Conservation (phyloP, 768 basidiomycete species). For the Boletus speciosus region DNA sequence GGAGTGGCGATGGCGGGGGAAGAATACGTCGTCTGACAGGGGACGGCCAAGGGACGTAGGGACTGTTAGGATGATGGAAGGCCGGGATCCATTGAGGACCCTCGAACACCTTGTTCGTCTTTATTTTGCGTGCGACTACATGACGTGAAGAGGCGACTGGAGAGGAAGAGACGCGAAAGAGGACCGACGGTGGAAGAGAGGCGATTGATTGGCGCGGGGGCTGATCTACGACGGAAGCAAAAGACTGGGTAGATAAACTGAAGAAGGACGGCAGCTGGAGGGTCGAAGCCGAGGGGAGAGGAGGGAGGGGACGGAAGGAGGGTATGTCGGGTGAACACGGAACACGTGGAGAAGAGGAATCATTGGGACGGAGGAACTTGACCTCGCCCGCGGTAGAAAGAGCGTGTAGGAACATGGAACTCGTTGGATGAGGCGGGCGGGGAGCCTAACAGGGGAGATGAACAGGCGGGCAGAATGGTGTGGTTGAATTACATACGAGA, state of each 20-base stretch:
- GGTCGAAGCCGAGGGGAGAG: constrained; percentile 36
- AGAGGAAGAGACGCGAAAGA: constrained; percentile 14
- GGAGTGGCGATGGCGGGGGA: constrained; percentile 35
- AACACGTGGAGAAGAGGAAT: constrained; percentile 16
- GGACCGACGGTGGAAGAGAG: constrained; percentile 17
- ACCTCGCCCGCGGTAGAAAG: constrained; percentile 7
- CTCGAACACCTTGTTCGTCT: constrained; percentile 22
- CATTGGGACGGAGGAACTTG: constrained; percentile 1
- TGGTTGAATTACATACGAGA: constrained; percentile 25
- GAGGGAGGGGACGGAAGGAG: constrained; percentile 32
- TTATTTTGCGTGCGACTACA: constrained; percentile 11
- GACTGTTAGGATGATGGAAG: constrained; percentile 50
- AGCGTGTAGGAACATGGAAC: constrained; percentile 13
- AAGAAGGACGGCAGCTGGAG: constrained; percentile 40
- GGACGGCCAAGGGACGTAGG: constrained; percentile 51
- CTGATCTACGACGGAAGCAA: constrained; percentile 11
- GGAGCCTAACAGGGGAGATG: constrained; percentile 14
- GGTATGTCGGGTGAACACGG: constrained; percentile 6
- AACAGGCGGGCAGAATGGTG: constrained; percentile 4
- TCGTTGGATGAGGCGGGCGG: constrained; percentile 13
- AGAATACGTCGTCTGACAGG: constrained; percentile 42
- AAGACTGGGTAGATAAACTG: constrained; percentile 25
- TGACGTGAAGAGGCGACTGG: constrained; percentile 15
- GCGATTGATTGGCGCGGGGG: neutral
- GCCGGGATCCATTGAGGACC: constrained; percentile 36